Base-by-base conservation (phyloP, 768 basidiomycete species). In the Rhizopogon vulgaris region DNA sequence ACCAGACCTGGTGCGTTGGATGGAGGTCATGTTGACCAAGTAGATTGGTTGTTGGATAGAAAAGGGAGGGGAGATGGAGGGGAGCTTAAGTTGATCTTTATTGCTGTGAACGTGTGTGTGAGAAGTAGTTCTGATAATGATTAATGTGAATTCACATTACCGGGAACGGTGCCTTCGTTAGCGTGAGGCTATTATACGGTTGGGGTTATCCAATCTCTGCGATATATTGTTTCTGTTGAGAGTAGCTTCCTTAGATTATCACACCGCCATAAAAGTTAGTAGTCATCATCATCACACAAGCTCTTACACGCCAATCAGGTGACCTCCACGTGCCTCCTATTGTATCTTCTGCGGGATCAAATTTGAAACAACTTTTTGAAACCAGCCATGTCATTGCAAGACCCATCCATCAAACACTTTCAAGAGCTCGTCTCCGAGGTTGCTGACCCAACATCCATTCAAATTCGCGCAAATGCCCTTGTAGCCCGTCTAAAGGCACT, bases 401-500 rank as follows among this genome's bases (percentile, higher is more conserved):
- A 80, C 61, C 73, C 71, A 51, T 75, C 85, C 64, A 74, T 89
- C 60, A 73, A 79, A 61, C 77, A 72, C 57, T 77, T 90, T 48
- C 79, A 78, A 61, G 79, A 82, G 57, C 80, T 90, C 63, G 83
- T 83, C 55, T 72, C 76, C 46, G 82, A 87, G 54, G 60, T 75
- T 25, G 68, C 74, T 11, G 68, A 68, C 54, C 58, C 66, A 0
- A 48, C 59, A 2, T 64, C 78, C 3, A 59, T 87, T 48, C 82
- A 84, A 41, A 76, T 82, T 54, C 83, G 82, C 49, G 84, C 87
- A 18, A 80, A 82, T 61, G 83, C 87, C 4, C 84, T 94, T 66
- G 80, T 92, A 39, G 83, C 83, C 28, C 84, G 84, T 43, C 79
- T 94, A 61, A 91, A 91, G 66, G 77, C 83, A 10, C 75, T 90